A percentile compares a stretch with the other conserved stretches of the same genome.
phyloP scores from a whole-genome alignment of 2,329 filamentous ascomycete species.

The Botrytis hyacinthi region DNA sequence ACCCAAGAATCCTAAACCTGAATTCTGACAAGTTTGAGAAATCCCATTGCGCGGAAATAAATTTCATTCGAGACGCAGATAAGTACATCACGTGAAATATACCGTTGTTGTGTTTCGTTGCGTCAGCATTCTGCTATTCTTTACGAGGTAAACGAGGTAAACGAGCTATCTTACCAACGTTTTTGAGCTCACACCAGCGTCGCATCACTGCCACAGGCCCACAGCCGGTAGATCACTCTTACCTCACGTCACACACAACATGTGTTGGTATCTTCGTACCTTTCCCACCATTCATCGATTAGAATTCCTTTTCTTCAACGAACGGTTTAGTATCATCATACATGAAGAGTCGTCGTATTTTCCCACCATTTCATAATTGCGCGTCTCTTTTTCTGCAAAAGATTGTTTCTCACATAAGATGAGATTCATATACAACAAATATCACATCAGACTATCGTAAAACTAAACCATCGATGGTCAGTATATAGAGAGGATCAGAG shows the following conservation, averaged over 20 bases:
- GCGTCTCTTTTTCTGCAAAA: too few species aligned
- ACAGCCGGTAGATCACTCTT: background rate
- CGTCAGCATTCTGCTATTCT: background rate
- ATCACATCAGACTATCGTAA: background rate
- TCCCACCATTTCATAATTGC: background rate
- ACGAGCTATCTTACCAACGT: background rate
- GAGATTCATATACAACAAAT: background rate
- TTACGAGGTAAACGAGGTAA: background rate
- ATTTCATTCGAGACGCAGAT: background rate
- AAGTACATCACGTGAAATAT: background rate
- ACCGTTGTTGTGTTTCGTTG: background rate
- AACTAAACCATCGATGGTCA: background rate
- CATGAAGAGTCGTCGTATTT: background rate
- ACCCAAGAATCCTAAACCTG: background rate
- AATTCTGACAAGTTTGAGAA: background rate
- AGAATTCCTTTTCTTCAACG: background rate
- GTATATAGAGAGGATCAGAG: too few species aligned
- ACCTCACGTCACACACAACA: background rate
- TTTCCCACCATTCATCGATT: background rate
- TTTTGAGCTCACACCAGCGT: background rate
- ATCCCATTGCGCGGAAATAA: background rate
- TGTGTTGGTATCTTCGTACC: background rate
- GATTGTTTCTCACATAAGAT: background rate
- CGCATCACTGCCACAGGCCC: background rate
- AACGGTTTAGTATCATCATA: background rate